Evolutionary conservation across 805 yeast genomes (phyloP).

Genomic region (Monosporozyma unispora): DNA sequence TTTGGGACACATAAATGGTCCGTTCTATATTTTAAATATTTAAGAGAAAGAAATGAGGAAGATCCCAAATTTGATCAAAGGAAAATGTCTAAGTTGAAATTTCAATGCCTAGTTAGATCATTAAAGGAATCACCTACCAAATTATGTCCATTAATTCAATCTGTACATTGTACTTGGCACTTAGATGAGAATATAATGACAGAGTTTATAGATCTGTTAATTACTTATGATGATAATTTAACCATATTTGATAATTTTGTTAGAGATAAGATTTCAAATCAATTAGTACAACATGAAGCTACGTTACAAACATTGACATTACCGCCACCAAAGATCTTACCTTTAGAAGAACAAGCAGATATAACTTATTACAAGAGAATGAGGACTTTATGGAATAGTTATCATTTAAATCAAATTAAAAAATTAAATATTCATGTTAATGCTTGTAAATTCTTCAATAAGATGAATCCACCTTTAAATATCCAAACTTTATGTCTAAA

Average conservation of each 20-base stretch:
- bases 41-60: neutral
- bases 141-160: conserved; percentile 17
- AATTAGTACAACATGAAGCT: conserved; percentile 9
- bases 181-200: conserved; percentile 12
- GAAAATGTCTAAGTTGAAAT: conserved; percentile 7
- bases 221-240: conserved; percentile 12
- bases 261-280: conserved; percentile 10
- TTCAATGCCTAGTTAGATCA: conserved; percentile 16
- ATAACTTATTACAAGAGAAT: conserved; percentile 10
- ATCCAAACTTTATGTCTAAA: conserved; percentile 20
- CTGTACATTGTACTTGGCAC: conserved; percentile 28
- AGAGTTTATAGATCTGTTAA: conserved; percentile 13
- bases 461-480: conserved; percentile 13
- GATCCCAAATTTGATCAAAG: conserved; percentile 3
- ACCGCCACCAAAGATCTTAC: conserved; percentile 21
- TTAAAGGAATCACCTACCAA: conserved; percentile 10
- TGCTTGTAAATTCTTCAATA: conserved; percentile 18
- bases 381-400: conserved; percentile 7
- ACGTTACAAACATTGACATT: conserved; percentile 17
- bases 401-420: conserved; percentile 16
- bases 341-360: conserved; percentile 11
- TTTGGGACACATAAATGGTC: conserved; percentile 25
- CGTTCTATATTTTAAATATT: conserved; percentile 11
- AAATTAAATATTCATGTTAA: conserved; percentile 22
- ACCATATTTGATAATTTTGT: conserved; percentile 20